Evolutionary conservation across 805 yeast species (phyloP), one percentile per base, ranked within the genome.

Genomic region (Cyberlindnera mississippiensis): DNA sequence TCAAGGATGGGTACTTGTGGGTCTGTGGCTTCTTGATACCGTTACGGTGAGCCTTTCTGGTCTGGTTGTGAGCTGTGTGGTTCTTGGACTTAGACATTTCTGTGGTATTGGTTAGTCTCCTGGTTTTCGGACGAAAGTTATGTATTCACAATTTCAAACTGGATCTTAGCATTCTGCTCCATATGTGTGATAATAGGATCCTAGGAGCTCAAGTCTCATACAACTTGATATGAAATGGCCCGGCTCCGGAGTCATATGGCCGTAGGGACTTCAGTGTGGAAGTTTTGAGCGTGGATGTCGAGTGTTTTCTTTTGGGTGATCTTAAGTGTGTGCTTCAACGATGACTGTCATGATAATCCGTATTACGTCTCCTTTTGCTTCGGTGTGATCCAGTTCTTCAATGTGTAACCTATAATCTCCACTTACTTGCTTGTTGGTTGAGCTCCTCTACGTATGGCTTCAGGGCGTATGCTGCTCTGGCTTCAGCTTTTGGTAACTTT

Each of bases 21-120:
- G 96, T 84, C 83, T 80, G 86, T 65, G 97, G 96, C 90, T 91
- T 93, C 86, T 91, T 91, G 80, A 93, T 91, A 80, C 99, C 99
- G 85, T 93, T 93, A 72, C 84, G 90, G 97, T 93, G 99, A 68
- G 98, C 98, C 95, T 93, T 93, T 73, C 76, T 85, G 89, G 85
- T 86, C 78, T 91, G 98, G 95, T 93, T 93, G 78, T 93, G 99
- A 77, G 89, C 90, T 76, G 99, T 93, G 75, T 93, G 98, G 79
- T 93, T 93, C 96, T 93, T 93, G 62, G 98, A 91, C 80, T 93
- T 93, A 75, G 99, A 72, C 99, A 93, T 91, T 76, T 72, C 67
- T 66, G 60, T 49, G 22, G 18, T 18, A 44, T 26, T 66, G 60
- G 72, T 69, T 54, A 56, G 60, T 55, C 38, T 28, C 28, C 2